Evolutionary conservation across 2,329 filamentous ascomycete species (phyloP), one percentile per base, ranked within the genome.

Genomic region (Hypoxylon sp.): DNA sequence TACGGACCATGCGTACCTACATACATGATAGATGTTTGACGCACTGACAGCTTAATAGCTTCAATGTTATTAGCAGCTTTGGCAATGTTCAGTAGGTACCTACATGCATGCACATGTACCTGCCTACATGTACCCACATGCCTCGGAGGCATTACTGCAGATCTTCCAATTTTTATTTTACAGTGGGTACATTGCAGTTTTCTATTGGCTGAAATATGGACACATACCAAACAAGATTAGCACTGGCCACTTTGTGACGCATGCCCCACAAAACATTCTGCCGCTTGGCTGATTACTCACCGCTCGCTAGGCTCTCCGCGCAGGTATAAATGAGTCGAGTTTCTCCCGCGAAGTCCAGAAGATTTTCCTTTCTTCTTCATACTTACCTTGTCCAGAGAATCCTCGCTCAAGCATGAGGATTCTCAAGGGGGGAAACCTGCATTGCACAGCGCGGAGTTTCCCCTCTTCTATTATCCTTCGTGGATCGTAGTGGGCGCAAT

Each of bases 401-500:
- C 58, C 56, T 58, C 63, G 77, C 69, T 79, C 78, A 79, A 63
- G 74, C 71, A 75, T 74, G 49, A 57, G 52, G 67, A 51, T 11
- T 55, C 48, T 63, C 57, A 73, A 74, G 63, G 60, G 73, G 76
- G 72, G 79, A 83, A 81, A 80, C 83, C 84, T 86, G 81, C 84
- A 86, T 86, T 86, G 84, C 84, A 86, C 84, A 86, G 74, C 83
- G 84, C 80, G 84, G 84, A 75, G 83, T 81, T 81, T 79, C 82
- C 74, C 75, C 71, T 73, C 63, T 75, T 78, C 72, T 67, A 75
- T 69, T 76, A 73, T 76, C 72, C 74, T 76, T 77, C 75, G 76
- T 71, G 76, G 73, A 70, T 74, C 75, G 68, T 76, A 68, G 73
- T 70, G 63, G 69, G 74, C 65, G 76, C 66, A 78, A 78, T 79